Base-by-base conservation (phyloP, 2,329 filamentous ascomycete genomes). In the Beauveria medogensis region DNA sequence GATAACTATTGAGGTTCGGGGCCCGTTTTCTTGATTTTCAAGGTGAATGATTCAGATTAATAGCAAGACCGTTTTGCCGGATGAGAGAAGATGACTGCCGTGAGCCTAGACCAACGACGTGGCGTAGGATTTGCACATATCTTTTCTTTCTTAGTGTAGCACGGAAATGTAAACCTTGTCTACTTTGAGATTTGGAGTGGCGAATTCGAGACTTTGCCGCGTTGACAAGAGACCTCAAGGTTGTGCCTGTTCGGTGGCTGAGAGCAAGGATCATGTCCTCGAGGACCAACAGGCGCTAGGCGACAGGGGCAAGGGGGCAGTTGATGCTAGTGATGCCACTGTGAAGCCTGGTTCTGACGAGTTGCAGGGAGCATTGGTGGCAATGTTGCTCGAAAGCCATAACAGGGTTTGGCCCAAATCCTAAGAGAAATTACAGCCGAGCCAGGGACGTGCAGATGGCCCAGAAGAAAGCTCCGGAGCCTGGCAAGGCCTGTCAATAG, bases 211-310 rank as follows among this genome's bases (percentile, higher is more conserved):
- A 34, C 56, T 50, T 50, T 58, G 46, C 44, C 46, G 46, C 46
- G 46, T 47, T 52, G 47, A 43, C 37, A 41, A 48, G 37, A 52
- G 46, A 43, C 47, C 20, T 37, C 26, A 20, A 28, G 28, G 47
- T 37, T 8, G 55, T 52, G 37, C 28, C 43, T 24, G 41, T 40
- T 41, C 20, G 26, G 30, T 58, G 55, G 55, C 46, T 50, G 28
- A 28, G 20, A n/a, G 41, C 30, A 50, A 18, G 44, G 44, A 41
- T 50, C 30, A 28, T 26, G 9, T 20, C 28, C 30, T 50, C 20
- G 30, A 58, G 22, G 55, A 58, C 55, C 55, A 51, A 58, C 55
- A 58, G n/a, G 34, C 44, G 55, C 55, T 57, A 57, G 46, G 22
- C 20, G 30, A 37, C 37, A 54, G 51, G 51, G 51, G 20, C 34